phyloP scores from a whole-genome alignment of 805 yeast genomes.

The Candida sanyiensis region DNA sequence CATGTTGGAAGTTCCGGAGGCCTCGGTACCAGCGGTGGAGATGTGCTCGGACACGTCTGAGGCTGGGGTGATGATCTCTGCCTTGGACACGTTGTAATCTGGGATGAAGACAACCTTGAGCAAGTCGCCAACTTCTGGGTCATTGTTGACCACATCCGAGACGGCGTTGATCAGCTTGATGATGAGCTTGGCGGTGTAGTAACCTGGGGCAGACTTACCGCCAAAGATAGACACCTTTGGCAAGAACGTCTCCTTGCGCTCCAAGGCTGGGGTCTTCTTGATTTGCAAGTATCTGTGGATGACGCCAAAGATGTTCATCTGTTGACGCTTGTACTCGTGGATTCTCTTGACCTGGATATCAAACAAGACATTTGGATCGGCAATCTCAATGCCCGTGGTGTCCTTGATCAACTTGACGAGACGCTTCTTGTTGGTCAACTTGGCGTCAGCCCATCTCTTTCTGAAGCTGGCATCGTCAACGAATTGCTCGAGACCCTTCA shows the following conservation, averaged over 20 bases:
- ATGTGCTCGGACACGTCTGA: slow-evolving; percentile 90
- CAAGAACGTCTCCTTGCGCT: slow-evolving; percentile 50
- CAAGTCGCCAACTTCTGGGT: slow-evolving; percentile 64
- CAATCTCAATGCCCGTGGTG: slow-evolving; percentile 49
- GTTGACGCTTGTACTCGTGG: slow-evolving; percentile 95
- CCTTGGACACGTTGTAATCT: slow-evolving; percentile 91
- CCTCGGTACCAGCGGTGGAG: slow-evolving; percentile 96
- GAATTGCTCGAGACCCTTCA: slow-evolving; percentile 61
- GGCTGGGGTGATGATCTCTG: slow-evolving; percentile 86
- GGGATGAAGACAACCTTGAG: slow-evolving; percentile 86
- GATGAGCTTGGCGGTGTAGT: slow-evolving; percentile 88
- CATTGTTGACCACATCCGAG: slow-evolving; percentile 73
- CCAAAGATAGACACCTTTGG: slow-evolving; percentile 83
- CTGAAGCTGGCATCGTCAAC: slow-evolving; percentile 67
- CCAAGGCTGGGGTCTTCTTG: slow-evolving; percentile 58
- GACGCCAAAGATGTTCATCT: slow-evolving; percentile 84
- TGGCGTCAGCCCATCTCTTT: slow-evolving; percentile 63
- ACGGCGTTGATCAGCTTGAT: slow-evolving; percentile 82
- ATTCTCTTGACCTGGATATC: slow-evolving; percentile 93
- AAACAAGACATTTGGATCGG: slow-evolving; percentile 69
- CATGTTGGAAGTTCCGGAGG: slow-evolving; percentile 95
- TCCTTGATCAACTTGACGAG: slow-evolving; percentile 63
- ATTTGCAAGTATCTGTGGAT: slow-evolving; percentile 76
- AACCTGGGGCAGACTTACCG: slow-evolving; percentile 98
- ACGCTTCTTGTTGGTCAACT: slow-evolving; percentile 59